A percentile compares a stretch with the other conserved stretches of the same genome.
phyloP scores from a whole-genome alignment of 2,329 filamentous ascomycete genomes.

The Acarospora socialis region DNA sequence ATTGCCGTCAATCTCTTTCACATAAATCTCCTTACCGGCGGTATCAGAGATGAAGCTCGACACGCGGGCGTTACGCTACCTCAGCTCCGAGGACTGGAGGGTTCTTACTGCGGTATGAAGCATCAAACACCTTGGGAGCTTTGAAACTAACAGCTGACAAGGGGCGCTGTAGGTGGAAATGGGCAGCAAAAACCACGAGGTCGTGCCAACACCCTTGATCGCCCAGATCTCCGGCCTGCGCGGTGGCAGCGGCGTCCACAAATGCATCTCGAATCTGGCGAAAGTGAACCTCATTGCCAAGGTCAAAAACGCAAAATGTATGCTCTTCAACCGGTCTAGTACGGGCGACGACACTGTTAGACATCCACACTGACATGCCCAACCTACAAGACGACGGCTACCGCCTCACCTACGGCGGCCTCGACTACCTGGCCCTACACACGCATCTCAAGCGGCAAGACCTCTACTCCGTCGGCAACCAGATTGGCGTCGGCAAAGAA shows the following conservation, averaged over 20 bases:
- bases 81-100: conserved; percentile 85
- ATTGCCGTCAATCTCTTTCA: not conserved
- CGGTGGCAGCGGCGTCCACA: conserved; percentile 65
- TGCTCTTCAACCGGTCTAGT: no score
- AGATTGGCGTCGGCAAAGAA: conserved; percentile 94
- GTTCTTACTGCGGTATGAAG: conserved; percentile 72
- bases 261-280: conserved; percentile 75
- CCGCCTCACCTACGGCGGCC: conserved; percentile 85
- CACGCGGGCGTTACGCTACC: conserved; percentile 81
- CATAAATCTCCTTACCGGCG: not conserved
- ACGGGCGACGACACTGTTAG: not conserved
- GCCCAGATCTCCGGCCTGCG: conserved; percentile 69
- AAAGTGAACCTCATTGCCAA: conserved; percentile 85
- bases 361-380: conserved; percentile 9
- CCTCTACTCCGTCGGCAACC: conserved; percentile 84
- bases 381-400: conserved; percentile 63
- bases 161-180: conserved; percentile 58
- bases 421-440: conserved; percentile 95
- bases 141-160: conserved; percentile 24
- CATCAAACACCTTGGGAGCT: conserved; percentile 14
- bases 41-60: conserved; percentile 78
- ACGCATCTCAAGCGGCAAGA: conserved; percentile 65
- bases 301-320: conserved; percentile 83
- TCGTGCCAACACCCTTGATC: conserved; percentile 84
- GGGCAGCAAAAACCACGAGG: conserved; percentile 91